Percentiles rank a stretch among this genome's conserved stretches.
phyloP scores from a whole-genome alignment of 2,329 filamentous ascomycete species.

The Nannizziopsis arthrosporioides region DNA sequence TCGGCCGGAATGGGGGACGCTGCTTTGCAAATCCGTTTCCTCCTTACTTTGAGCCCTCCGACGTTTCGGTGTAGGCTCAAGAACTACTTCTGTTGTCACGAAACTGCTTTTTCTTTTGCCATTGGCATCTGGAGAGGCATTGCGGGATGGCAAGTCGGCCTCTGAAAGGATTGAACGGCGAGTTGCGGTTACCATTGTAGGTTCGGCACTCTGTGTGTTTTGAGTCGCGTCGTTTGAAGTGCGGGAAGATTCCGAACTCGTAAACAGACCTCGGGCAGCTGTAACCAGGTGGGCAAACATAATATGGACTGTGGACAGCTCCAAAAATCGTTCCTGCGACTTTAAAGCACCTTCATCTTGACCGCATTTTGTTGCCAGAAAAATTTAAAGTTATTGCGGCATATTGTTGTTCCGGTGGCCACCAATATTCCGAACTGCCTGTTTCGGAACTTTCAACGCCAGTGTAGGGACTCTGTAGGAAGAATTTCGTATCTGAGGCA shows the following conservation, averaged over 20 bases:
- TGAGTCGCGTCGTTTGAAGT: neutral
- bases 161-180: slow-evolving; percentile 20
- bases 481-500: too few species aligned
- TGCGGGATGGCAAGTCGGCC: slow-evolving; percentile 6
- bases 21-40: neutral
- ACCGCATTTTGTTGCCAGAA: neutral
- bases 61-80: slow-evolving; percentile 9
- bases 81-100: neutral
- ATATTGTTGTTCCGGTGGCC: too few species aligned
- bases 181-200: slow-evolving; percentile 28
- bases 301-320: slow-evolving; percentile 15
- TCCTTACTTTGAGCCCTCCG: slow-evolving; percentile 1
- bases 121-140: slow-evolving; percentile 7
- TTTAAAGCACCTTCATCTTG: neutral
- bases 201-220: slow-evolving; percentile 7
- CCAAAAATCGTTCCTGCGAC: neutral
- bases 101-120: slow-evolving; percentile 25
- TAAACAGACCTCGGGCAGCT: slow-evolving; percentile 33
- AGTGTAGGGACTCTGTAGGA: too few species aligned
- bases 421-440: too few species aligned
- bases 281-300: slow-evolving; percentile 35
- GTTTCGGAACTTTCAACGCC: too few species aligned
- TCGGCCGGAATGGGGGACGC: neutral
- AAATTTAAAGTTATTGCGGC: too few species aligned
- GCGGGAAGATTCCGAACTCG: slow-evolving; percentile 23